phyloP scores from a whole-genome alignment of 2,329 filamentous ascomycete genomes.

The Colletotrichum navitas region DNA sequence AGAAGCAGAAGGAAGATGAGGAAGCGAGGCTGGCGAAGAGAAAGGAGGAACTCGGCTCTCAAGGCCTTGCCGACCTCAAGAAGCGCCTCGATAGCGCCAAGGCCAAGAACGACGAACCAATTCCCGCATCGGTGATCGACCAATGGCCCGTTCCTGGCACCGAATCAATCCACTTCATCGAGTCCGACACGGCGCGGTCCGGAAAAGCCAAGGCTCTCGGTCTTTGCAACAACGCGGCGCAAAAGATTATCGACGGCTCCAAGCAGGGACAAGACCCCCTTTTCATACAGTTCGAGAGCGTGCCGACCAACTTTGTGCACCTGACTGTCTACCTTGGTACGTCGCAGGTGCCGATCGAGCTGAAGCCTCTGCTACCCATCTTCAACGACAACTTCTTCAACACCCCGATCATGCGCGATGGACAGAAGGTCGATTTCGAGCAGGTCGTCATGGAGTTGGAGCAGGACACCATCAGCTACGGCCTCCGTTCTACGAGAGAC shows the following conservation, averaged over 20 bases:
- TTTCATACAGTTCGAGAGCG: constrained; percentile 97
- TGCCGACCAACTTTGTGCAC: constrained; percentile 92
- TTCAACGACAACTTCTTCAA: constrained; percentile 97
- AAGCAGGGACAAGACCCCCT: constrained; percentile 73
- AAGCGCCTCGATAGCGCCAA: constrained; percentile 86
- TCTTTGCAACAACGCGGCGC: constrained; percentile 74
- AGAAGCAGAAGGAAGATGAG: constrained; percentile 85
- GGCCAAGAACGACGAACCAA: constrained; percentile 87
- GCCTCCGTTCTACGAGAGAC: constrained; percentile 74
- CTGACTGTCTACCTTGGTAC: constrained; percentile 86
- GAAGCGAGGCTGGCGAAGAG: constrained; percentile 82
- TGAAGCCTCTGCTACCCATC: constrained; percentile 85
- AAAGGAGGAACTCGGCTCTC: constrained; percentile 82
- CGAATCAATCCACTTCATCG: constrained; percentile 94
- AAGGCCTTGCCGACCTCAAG: constrained; percentile 81
- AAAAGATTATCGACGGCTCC: constrained; percentile 80
- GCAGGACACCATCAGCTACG: constrained; percentile 89
- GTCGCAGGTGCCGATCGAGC: constrained; percentile 78
- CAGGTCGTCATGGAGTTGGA: constrained; percentile 93
- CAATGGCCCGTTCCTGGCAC: constrained; percentile 85
- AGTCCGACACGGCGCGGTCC: constrained; percentile 85
- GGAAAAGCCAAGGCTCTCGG: constrained; percentile 82
- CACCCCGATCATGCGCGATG: constrained; percentile 83
- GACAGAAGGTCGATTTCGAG: constrained; percentile 86
- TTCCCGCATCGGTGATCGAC: constrained; percentile 85